Percentiles rank a stretch among this genome's conserved stretches.
These are phyloP conservation scores for Phycomyces blakesleeanus DNA, from an alignment of 192 early-diverging fungal species.

Conservation along the genomic window DNA sequence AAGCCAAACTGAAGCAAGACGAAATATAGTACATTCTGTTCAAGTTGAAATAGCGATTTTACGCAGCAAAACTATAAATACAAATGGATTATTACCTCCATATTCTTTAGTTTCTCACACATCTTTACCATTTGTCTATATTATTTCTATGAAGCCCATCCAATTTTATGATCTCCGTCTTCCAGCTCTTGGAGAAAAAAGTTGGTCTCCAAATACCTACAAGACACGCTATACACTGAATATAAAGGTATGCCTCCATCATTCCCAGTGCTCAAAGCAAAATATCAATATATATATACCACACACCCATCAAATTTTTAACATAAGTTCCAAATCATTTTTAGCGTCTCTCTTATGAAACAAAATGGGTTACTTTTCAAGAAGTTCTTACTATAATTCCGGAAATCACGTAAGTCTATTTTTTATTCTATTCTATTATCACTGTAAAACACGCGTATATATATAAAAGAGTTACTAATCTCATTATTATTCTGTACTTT, in stretches of 20 bases:
- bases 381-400: conserved; percentile 13
- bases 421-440: not conserved
- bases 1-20: too few relatives aligned
- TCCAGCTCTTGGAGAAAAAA: not conserved
- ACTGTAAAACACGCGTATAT: too few relatives aligned
- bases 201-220: conserved; percentile 28
- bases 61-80: too few relatives aligned
- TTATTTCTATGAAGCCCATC: conserved; percentile 18
- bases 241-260: conserved; percentile 26
- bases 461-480: too few relatives aligned
- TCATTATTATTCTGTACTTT: too few relatives aligned
- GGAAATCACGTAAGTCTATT: conserved; percentile 8
- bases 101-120: not conserved
- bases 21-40: too few relatives aligned
- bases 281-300: too few relatives aligned
- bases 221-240: conserved; percentile 25
- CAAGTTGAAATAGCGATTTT: too few relatives aligned
- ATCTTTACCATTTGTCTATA: not conserved
- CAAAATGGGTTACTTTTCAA: conserved; percentile 18
- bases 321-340: not conserved
- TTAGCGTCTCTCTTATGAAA: conserved; percentile 24
- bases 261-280: too few relatives aligned
- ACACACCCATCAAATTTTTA: too few relatives aligned
- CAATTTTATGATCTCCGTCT: conserved; percentile 21
- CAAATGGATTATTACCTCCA: too few relatives aligned